Percentiles rank a stretch among this genome's conserved stretches.
Conservation (phyloP, 331 rosid species). For the Rhamnella rubrinervis region DNA sequence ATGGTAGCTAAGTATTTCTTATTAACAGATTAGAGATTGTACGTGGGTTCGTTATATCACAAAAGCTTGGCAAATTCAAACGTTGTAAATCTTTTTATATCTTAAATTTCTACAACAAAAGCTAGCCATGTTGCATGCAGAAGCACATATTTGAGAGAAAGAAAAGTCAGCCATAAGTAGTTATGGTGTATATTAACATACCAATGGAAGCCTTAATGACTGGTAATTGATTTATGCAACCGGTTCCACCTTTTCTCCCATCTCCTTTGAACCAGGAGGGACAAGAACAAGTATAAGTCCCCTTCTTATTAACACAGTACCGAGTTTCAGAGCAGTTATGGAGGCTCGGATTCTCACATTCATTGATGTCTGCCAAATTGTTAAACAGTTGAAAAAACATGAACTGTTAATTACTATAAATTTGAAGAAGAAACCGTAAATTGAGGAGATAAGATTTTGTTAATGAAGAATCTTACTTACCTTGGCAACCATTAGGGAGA, state of each 20-base stretch:
- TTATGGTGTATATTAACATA: background rate
- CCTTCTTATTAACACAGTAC: background rate
- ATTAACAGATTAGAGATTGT: too few species aligned
- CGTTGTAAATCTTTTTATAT: too few species aligned
- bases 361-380: background rate
- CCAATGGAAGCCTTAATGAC: background rate
- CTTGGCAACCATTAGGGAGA: constrained; percentile 21
- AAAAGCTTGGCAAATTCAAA: too few species aligned
- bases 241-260: background rate
- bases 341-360: background rate
- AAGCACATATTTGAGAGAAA: too few species aligned
- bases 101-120: too few species aligned
- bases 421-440: too few species aligned
- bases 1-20: too few species aligned
- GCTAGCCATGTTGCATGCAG: too few species aligned
- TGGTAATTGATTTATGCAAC: background rate
- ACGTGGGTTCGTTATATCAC: too few species aligned
- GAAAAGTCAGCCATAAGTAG: too few species aligned
- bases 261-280: background rate
- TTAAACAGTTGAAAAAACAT: too few species aligned
- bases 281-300: background rate
- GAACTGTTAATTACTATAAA: too few species aligned
- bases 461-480: constrained; percentile 4
- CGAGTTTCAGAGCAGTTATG: background rate
- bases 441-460: background rate